A percentile compares a stretch with the other conserved stretches of the same genome.
Conservation (phyloP, 1,139 yeast species). For the Yamadazyma jaroonii region DNA sequence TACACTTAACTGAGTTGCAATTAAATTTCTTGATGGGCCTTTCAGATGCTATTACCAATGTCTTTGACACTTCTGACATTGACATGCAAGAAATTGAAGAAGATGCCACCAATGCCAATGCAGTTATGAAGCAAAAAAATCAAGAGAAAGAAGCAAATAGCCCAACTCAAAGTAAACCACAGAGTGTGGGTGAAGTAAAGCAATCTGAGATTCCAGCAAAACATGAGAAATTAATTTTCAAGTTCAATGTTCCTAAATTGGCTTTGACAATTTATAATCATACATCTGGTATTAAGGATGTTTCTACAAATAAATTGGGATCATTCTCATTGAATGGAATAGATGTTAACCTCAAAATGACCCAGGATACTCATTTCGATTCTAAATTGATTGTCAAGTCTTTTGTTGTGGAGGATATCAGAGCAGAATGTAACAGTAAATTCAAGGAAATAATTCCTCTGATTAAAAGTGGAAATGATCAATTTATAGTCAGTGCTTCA, state of each 20-base stretch:
- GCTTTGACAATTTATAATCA: slow-evolving; percentile 63
- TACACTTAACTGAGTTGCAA: slow-evolving; percentile 78
- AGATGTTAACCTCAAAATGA: slow-evolving; percentile 48
- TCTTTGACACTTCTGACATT: slow-evolving; percentile 37
- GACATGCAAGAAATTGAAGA: slow-evolving; percentile 54
- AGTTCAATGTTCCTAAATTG: slow-evolving; percentile 59
- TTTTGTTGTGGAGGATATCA: slow-evolving; percentile 73
- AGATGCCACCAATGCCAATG: slow-evolving; percentile 60
- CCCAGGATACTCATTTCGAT: slow-evolving; percentile 53
- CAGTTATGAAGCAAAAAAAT: slow-evolving; percentile 32
- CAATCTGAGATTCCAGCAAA: slow-evolving; percentile 1
- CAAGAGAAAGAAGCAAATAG: neutral
- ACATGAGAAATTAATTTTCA: slow-evolving; percentile 44
- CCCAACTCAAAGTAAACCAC: neutral
- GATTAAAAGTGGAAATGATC: slow-evolving; percentile 59
- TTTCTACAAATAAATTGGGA: slow-evolving; percentile 53
- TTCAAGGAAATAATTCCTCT: slow-evolving; percentile 82
- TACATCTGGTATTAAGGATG: slow-evolving; percentile 39
- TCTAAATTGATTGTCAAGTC: slow-evolving; percentile 68
- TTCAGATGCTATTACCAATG: slow-evolving; percentile 55
- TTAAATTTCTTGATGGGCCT: slow-evolving; percentile 56
- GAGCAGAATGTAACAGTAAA: slow-evolving; percentile 59
- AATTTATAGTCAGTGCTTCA: slow-evolving; percentile 58
- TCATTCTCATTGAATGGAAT: slow-evolving; percentile 62
- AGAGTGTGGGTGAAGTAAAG: neutral